Evolutionary conservation across 495 filamentous ascomycete species (phyloP), one percentile per base, ranked within the genome.

Genomic region (Trypethelium eluteriae): DNA sequence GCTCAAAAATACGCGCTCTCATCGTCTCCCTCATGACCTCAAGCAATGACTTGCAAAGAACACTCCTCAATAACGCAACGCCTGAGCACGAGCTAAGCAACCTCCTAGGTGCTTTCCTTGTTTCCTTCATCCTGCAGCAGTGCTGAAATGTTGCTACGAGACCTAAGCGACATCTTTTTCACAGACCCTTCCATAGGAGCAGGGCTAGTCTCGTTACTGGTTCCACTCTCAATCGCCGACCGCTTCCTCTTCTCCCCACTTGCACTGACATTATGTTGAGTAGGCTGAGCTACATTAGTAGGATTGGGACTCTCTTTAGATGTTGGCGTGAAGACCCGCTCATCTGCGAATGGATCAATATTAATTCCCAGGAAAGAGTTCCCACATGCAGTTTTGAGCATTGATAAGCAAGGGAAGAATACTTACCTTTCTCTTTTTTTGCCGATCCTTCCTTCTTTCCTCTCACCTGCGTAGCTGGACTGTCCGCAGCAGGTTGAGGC

Each of bases 381-480:
- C 14, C 6, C 41, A 14, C 14, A 14, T 7, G 41, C 14, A 7
- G 41, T 14, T 7, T 44, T 44, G 41, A 44, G 41, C 7, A 7
- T 44, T 44, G 7, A 44, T 44, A 44, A 44, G 14, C 14, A 7
- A 44, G 7, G 7, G 14, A 44, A 44, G 14, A 7, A 14, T 44
- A 59, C 53, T 34, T 36, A 14, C 53, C 53, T 36, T 36, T 34
- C 32, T 36, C 53, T 59, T 59, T 59, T 7, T 32, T 14, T 36
- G 25, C 32, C 25, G 56, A 18, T 18, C 69, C 69, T 47, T 71
- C 69, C 49, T 71, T 68, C 61, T 57, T 64, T 14, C 69, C 69
- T 39, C 44, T 68, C 18, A 67, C 61, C 4, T 50, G 18, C 14
- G 32, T 62, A 14, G 64, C 47, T 39, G 69, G 63, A 38, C 39